Conservation (phyloP, 352 stramenopile genomes). For the Phytophthora hibernalis region DNA sequence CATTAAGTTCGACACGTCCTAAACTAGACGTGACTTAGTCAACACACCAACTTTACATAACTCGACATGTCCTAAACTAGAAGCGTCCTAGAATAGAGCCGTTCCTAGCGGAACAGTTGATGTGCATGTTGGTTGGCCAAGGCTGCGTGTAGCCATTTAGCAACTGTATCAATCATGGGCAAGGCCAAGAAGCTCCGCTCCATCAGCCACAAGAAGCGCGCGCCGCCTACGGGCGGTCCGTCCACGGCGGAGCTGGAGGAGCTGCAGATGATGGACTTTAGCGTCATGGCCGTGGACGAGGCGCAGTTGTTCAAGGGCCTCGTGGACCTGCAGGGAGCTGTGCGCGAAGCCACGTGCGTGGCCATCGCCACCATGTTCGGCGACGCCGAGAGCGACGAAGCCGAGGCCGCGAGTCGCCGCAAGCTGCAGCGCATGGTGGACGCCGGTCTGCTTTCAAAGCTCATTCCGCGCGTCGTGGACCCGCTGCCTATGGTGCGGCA, state of each 20-base stretch:
- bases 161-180: slow-evolving; percentile 56
- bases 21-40: too few species aligned
- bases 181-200: slow-evolving; percentile 90
- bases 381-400: slow-evolving; percentile 63
- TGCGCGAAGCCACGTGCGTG: slow-evolving; percentile 89
- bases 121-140: slow-evolving; percentile 32
- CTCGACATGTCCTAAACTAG: neutral
- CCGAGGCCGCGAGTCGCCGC: slow-evolving; percentile 57
- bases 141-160: slow-evolving; percentile 25
- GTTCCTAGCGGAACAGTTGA: too few species aligned
- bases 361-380: slow-evolving; percentile 86
- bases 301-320: slow-evolving; percentile 79
- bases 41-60: neutral
- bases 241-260: slow-evolving; percentile 70
- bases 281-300: slow-evolving; percentile 58
- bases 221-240: slow-evolving; percentile 63
- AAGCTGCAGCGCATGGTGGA: slow-evolving; percentile 85
- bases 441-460: slow-evolving; percentile 77
- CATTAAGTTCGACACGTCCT: neutral
- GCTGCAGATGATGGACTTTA: slow-evolving; percentile 49
- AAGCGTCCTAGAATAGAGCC: too few species aligned
- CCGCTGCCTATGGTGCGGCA: slow-evolving; percentile 86
- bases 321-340: slow-evolving; percentile 75
- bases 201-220: slow-evolving; percentile 86
- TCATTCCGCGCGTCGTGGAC: slow-evolving; percentile 87